Evolutionary conservation across 2,329 filamentous ascomycete genomes (phyloP).

Genomic region (Rhexocercosporidium sp.): DNA sequence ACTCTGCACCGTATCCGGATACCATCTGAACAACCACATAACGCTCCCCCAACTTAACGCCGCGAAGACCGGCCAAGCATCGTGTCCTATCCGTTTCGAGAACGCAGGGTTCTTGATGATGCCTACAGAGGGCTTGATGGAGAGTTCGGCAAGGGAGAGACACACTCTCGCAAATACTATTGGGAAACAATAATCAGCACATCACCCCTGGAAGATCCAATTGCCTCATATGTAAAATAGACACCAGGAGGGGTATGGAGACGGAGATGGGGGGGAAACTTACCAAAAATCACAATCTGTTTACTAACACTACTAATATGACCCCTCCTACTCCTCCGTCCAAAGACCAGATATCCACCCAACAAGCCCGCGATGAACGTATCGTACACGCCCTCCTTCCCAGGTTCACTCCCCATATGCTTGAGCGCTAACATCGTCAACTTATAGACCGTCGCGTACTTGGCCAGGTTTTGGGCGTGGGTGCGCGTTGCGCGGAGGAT

Average conservation of each 20-base stretch:
- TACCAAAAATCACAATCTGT: conserved; percentile 91
- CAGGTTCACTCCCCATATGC: conserved; percentile 60
- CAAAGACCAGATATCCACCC: conserved; percentile 94
- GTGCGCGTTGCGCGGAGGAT: conserved; percentile 86
- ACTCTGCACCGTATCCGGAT: conserved; percentile 88
- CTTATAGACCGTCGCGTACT: conserved; percentile 93
- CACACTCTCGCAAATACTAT: conserved; percentile 86
- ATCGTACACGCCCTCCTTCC: conserved; percentile 77
- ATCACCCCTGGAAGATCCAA: neutral
- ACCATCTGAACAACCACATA: conserved; percentile 93
- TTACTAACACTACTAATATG: conserved; percentile 83
- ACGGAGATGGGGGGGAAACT: neutral
- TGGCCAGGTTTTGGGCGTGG: conserved; percentile 89
- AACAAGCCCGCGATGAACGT: conserved; percentile 84
- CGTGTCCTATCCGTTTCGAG: conserved; percentile 58
- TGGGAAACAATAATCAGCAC: neutral
- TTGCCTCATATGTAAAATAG: too few relatives aligned
- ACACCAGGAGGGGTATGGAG: neutral
- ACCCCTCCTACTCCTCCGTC: conserved; percentile 66
- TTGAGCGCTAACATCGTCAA: conserved; percentile 76
- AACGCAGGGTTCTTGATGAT: conserved; percentile 54
- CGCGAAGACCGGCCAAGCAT: conserved; percentile 93
- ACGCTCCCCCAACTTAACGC: conserved; percentile 89
- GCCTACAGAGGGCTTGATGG: conserved; percentile 68
- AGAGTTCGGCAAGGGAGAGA: conserved; percentile 81